Conservation (phyloP, 2,329 filamentous ascomycete genomes). For the Gnomoniopsis sp. region DNA sequence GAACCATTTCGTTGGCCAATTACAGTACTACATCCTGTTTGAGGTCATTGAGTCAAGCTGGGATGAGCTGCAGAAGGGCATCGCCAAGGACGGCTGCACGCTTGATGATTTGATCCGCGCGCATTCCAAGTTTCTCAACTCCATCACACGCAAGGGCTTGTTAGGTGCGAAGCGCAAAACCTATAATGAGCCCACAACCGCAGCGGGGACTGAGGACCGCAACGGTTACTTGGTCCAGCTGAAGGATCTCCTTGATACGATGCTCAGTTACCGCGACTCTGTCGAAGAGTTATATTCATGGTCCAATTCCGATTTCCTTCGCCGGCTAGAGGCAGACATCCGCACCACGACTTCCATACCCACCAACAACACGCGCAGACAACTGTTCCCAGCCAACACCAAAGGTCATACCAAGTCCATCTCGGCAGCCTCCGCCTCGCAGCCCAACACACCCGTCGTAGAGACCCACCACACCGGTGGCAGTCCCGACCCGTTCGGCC, state of each 20-base stretch:
- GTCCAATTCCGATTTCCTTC: conserved; percentile 90
- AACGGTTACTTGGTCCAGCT: conserved; percentile 85
- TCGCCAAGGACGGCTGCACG: conserved; percentile 81
- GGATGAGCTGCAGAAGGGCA: conserved; percentile 81
- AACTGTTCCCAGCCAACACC: conserved; percentile 11
- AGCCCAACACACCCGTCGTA: conserved; percentile 14
- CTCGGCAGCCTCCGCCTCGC: conserved; percentile 24
- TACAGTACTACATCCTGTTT: conserved; percentile 98
- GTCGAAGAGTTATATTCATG: conserved; percentile 94
- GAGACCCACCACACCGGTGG: background rate
- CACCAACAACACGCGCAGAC: background rate
- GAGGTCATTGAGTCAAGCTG: conserved; percentile 97
- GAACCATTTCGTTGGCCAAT: conserved; percentile 95
- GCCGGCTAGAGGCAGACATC: conserved; percentile 79
- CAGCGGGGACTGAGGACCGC: conserved; percentile 56
- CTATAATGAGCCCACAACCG: conserved; percentile 31
- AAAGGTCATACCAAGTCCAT: conserved; percentile 19
- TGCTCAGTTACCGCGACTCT: conserved; percentile 90
- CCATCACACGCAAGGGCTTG: conserved; percentile 94
- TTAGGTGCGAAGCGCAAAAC: conserved; percentile 65
- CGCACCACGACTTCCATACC: conserved; percentile 48
- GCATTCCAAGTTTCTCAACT: conserved; percentile 84
- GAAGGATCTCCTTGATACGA: conserved; percentile 86
- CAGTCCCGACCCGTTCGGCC: conserved; percentile 20
- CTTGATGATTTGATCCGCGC: conserved; percentile 93